Evolutionary conservation across 148 eudicot species (phyloP).

Genomic region (Dysphania ambrosioides): DNA sequence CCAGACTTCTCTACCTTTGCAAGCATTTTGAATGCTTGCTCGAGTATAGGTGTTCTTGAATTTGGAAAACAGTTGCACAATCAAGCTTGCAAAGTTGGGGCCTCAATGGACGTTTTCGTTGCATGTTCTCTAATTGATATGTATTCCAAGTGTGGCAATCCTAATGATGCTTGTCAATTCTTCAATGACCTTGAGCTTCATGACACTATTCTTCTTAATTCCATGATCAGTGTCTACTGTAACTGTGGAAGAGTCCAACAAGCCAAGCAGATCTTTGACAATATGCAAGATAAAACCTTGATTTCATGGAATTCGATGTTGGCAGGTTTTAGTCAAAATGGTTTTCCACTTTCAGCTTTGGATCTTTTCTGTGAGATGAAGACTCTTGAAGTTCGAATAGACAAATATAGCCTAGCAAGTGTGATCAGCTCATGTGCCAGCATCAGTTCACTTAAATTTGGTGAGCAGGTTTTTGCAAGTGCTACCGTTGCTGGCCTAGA

Average conservation of each 20-base stretch:
- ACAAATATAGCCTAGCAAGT: constrained; percentile 67
- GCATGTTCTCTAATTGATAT: constrained; percentile 61
- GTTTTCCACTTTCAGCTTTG: constrained; percentile 55
- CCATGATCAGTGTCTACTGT: constrained; percentile 73
- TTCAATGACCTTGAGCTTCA: constrained; percentile 55
- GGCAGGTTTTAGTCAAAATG: constrained; percentile 73
- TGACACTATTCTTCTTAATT: constrained; percentile 79
- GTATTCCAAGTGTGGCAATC: constrained; percentile 65
- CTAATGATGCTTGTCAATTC: constrained; percentile 55
- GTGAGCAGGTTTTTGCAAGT: constrained; percentile 77
- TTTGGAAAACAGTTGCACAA: constrained; percentile 63
- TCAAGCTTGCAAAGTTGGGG: constrained; percentile 52
- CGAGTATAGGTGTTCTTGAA: constrained; percentile 36
- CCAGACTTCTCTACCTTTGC: constrained; percentile 65
- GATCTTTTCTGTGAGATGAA: constrained; percentile 64
- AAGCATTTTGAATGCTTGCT: constrained; percentile 58
- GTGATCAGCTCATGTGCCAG: constrained; percentile 78
- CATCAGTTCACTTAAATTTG: constrained; percentile 60
- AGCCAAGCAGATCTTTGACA: constrained; percentile 60
- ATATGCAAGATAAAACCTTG: constrained; percentile 54
- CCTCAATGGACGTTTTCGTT: constrained; percentile 44
- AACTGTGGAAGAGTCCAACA: constrained; percentile 71
- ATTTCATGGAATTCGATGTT: constrained; percentile 94
- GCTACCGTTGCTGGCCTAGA: constrained; percentile 58
- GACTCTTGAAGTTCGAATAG: constrained; percentile 41